Evolutionary conservation across 257 asterid genomes (phyloP), one percentile per base, ranked within the genome.

Genomic region (Nicotiana otophora): DNA sequence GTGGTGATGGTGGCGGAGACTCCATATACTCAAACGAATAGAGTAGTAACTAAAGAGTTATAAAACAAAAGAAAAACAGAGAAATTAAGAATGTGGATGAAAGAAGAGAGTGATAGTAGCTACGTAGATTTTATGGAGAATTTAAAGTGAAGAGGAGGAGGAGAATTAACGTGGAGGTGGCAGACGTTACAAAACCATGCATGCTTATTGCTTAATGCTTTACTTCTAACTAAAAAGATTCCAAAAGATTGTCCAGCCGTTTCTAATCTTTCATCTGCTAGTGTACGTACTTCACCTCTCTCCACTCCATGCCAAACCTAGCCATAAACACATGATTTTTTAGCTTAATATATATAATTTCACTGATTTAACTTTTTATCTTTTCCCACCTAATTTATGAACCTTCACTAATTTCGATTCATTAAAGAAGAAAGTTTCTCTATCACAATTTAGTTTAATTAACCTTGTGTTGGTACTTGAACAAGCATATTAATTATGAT

Each of bases 121-220:
- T 23, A 23, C 1, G 26, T 23, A 23, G 26, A 23, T 14, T 20
- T 28, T 33, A 54, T 34, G 84, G 12, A 39, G 54, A 31, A 55
- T 28, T 20, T 5, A 4, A 16, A 19, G 4, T 3, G 15, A 5
- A 64, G 46, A 26, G 1, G 28, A 69, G 61, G 33, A 26, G 81
- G 39, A 74, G 15, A 46, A 48, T 12, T 26, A 8, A 19, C 5
- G 9, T 15, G 11, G 34, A 60, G 55, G 64, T 82, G 84, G 72
- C 76, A 82, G 7, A 39, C 75, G 81, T 57, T 69, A 20, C 61
- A 81, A 33, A 51, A 82, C 58, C 67, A 39, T 72, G 64, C 84
- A 82, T 70, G 74, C 58, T 19, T 68, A 28, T 23, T 28, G 53
- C 48, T 57, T 23, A 10, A 5, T 53, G 53, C 2, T 68, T 34